Conservation (phyloP, 2,329 filamentous ascomycete genomes). For the Chaetomium globosum region DNA sequence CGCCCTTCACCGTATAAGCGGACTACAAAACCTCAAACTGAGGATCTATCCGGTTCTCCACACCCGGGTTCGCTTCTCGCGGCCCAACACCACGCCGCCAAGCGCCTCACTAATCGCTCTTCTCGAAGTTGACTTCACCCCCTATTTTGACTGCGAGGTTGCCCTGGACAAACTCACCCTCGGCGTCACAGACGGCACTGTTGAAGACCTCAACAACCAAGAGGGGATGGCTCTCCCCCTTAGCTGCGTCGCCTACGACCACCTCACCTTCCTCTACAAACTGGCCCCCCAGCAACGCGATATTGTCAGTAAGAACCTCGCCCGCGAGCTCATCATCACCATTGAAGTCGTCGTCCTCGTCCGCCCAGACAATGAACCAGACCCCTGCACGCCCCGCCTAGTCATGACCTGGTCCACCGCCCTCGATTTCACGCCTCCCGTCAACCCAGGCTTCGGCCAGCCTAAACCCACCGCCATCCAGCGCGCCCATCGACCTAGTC, state of each 20-base stretch:
- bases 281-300: slow-evolving; percentile 58
- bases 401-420: slow-evolving; percentile 68
- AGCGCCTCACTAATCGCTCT: slow-evolving; percentile 67
- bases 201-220: slow-evolving; percentile 60
- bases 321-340: slow-evolving; percentile 59
- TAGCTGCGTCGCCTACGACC: slow-evolving; percentile 69
- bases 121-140: slow-evolving; percentile 73
- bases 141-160: slow-evolving; percentile 69
- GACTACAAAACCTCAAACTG: slow-evolving; percentile 63
- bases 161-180: slow-evolving; percentile 62
- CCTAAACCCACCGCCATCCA: slow-evolving; percentile 59
- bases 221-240: slow-evolving; percentile 58
- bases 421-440: slow-evolving; percentile 68
- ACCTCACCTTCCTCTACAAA: slow-evolving; percentile 73
- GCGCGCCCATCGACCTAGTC: slow-evolving; percentile 63
- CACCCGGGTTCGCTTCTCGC: slow-evolving; percentile 71
- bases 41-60: slow-evolving; percentile 70
- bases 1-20: slow-evolving; percentile 64
- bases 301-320: slow-evolving; percentile 48
- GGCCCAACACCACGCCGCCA: slow-evolving; percentile 60
- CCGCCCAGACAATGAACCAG: slow-evolving; percentile 45
- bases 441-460: slow-evolving; percentile 64
- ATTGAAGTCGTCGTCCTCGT: slow-evolving; percentile 63
- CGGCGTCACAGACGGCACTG: slow-evolving; percentile 58
- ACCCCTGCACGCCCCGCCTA: slow-evolving; percentile 62